phyloP scores from a whole-genome alignment of 768 basidiomycete species.

The Tephrocybe sp. region DNA sequence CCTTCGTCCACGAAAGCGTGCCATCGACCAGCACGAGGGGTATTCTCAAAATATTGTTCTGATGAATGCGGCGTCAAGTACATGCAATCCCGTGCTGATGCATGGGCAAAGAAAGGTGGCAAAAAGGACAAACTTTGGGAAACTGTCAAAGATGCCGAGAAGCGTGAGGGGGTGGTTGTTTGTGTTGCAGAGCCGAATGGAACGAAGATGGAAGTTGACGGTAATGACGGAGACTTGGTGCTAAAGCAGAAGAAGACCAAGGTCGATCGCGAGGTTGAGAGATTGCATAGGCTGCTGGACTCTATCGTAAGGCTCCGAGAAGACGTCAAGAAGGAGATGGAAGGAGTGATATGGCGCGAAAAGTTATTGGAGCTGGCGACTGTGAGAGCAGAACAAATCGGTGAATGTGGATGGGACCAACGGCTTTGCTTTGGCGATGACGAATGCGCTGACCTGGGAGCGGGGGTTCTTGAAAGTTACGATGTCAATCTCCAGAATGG shows the following conservation, averaged over 20 bases:
- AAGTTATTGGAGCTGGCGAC: slow-evolving; percentile 63
- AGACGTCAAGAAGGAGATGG: slow-evolving; percentile 64
- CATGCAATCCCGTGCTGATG: slow-evolving; percentile 62
- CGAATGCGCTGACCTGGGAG: slow-evolving; percentile 70
- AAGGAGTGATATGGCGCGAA: slow-evolving; percentile 68
- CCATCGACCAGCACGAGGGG: slow-evolving; percentile 75
- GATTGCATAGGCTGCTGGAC: slow-evolving; percentile 51
- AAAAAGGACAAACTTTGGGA: slow-evolving; percentile 70
- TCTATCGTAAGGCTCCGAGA: slow-evolving; percentile 61
- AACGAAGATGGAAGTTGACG: slow-evolving; percentile 22
- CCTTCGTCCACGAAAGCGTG: slow-evolving; percentile 67
- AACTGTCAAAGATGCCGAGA: slow-evolving; percentile 64
- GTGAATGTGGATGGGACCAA: slow-evolving; percentile 88
- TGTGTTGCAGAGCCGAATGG: slow-evolving; percentile 30
- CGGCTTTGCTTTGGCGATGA: slow-evolving; percentile 81
- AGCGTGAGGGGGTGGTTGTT: slow-evolving; percentile 68
- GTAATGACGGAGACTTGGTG: slow-evolving; percentile 20
- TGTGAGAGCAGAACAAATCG: slow-evolving; percentile 60
- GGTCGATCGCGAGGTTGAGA: slow-evolving; percentile 52
- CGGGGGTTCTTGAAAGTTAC: slow-evolving; percentile 68
- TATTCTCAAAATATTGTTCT: slow-evolving; percentile 90
- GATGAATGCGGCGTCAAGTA: slow-evolving; percentile 81
- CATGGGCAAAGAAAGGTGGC: slow-evolving; percentile 61
- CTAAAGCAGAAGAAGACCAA: slow-evolving; percentile 38
- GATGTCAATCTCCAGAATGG: slow-evolving; percentile 36